Base-by-base conservation (phyloP, 345 rosid species). In the Syzygium jambos region DNA sequence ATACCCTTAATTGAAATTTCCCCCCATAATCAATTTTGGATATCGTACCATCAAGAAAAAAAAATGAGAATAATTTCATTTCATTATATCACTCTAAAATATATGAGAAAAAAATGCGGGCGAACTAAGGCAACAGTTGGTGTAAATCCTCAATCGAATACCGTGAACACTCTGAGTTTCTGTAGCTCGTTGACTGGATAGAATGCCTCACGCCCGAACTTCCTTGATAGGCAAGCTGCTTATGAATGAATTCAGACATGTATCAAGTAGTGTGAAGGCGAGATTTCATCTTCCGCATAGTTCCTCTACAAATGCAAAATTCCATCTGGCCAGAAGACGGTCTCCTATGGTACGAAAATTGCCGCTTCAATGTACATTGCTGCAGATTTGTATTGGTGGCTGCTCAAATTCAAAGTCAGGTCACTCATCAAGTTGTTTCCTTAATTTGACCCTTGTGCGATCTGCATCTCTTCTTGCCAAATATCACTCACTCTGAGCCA, bases 401-500 rank as follows among this genome's bases (percentile, higher is more conserved):
- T 27, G 4, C 82, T 34, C 27, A 73, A 38, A 73, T 38, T 73
- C 49, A 0, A 43, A 38, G 49, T 38, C 49, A 38, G 82, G 82
- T 73, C 49, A 38, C 49, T 73, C 25, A 38, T 41, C 4, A 1
- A 23, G 38, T 49, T 49, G 46, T 78, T 49, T 17, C 56, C 38
- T 78, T 68, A 63, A 86, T 17, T 38, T n/a, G 46, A 25, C 53
- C 49, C 17, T 25, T 51, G 80, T 38, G 23, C 82, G 38, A 73
- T 17, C 54, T 73, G 65, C 16, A 78, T 85, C 78, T 85, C 86
- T 78, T 86, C 89, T 87, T 51, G 85, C 88, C 65, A 57, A 80
- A 53, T 34, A 49, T 41, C 65, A 51, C 86, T 89, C 53, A 86
- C 86, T 88, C 77, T 87, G 51, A 91, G 89, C 41, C 87, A 80